Evolutionary conservation across 768 basidiomycete species (phyloP), one percentile per base, ranked within the genome.

Genomic region (Gymnopilus junonius): DNA sequence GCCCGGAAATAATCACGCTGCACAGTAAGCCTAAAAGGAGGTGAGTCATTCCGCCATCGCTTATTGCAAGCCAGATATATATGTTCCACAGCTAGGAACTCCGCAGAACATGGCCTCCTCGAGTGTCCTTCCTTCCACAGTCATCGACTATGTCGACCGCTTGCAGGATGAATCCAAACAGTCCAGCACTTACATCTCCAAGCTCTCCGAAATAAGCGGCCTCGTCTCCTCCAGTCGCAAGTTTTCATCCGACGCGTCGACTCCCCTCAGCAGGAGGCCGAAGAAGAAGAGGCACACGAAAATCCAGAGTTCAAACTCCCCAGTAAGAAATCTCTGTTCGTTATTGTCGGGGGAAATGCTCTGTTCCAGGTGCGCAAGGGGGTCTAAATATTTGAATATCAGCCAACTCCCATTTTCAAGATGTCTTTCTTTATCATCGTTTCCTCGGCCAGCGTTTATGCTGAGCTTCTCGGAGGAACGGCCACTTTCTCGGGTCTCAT

Each of bases 381-480:
- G 42, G 8, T 8, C 40, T 14, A 8, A 27, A 32, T 15, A n/a
- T 14, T 32, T 14, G 27, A 27, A n/a, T 10, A 11, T 23, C 34
- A 32, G 29, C 45, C n/a, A 31, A 10, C 32, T 45, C 15, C 45
- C 35, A 14, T 34, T 12, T 17, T 21, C 3, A 17, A 90, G 90
- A 70, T 87, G 4, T 84, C 87, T 0, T 91, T 91, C 75, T 91
- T 89, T 72, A 83, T 90, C 60, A 79, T 89, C 42, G 85, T 91
- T 4, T 87, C 89, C 2, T 88, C 89, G 1, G 85, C 88, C 1
- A 85, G 83, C 67, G 77, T 79, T 55, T 90, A 91, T 68, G 85
- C 87, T 0, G 79, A 85, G 62, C 77, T 83, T 65, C 76, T 91
- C 7, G 88, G 88, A 23, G 90, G 89, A 17, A 82, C 77, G n/a